Evolutionary conservation across 345 rosid genomes (phyloP), one percentile per base, ranked within the genome.

Genomic region (Acer saccharum): DNA sequence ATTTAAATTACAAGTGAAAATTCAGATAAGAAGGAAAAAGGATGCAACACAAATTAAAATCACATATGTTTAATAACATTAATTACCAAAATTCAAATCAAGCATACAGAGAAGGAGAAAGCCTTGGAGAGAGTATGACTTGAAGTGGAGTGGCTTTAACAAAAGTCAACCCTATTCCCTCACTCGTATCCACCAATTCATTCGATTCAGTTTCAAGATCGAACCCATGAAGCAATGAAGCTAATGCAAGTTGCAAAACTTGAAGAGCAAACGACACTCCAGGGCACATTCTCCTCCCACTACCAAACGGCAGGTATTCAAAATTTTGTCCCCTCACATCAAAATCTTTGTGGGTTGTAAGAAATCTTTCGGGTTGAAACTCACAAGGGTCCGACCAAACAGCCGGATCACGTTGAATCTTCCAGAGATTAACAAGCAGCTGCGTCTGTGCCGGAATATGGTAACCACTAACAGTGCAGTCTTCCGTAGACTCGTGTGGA

Each of bases 351-450:
- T 74, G 54, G 0, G 57, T 72, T 0, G 75, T 67, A 39, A 81
- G 71, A 62, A 84, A 82, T 32, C 87, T 68, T 57, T 82, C 88
- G 0, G 83, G 84, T 5, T 16, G 20, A 61, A 80, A 85, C 73
- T 77, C 65, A 3, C 13, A 12, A 1, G 85, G 87, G 16, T 72
- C 54, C 2, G 77, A 10, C 81, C 87, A 84, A 1, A 74, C 43
- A 1, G 43, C 7, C 0, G 81, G 83, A 58, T 84, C 83, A 3
- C 80, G 32, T 0, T 79, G 87, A 21, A 82, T 69, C 77, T 84
- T 84, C 77, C 63, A 75, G 10, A 63, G 17, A 66, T 82, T 84
- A 0, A 77, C 2, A 2, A 79, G 10, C 41, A 84, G 65, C 6
- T 72, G 63, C 0, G 85, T 84, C 21, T 83, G 77, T 39, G 67